phyloP scores from a whole-genome alignment of 805 yeast species.

The Saturnispora bothae region DNA sequence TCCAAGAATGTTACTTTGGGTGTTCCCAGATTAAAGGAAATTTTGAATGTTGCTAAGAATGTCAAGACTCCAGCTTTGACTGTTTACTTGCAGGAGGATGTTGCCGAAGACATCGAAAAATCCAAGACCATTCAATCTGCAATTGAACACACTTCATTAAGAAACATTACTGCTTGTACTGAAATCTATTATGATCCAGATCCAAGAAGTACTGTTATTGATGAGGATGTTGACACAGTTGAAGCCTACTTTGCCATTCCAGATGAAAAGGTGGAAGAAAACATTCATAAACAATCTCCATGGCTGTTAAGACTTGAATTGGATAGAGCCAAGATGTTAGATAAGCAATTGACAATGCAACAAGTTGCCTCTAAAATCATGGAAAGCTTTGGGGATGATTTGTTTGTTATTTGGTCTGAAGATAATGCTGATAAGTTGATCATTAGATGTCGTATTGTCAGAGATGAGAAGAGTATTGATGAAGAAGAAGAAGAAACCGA shows the following conservation, averaged over 20 bases:
- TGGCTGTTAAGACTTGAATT: conserved; percentile 95
- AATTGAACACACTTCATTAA: conserved; percentile 90
- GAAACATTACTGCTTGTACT: conserved; percentile 93
- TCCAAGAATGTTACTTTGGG: conserved; percentile 98
- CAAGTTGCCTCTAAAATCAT: conserved; percentile 95
- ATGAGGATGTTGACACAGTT: conserved; percentile 94
- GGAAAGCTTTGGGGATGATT: conserved; percentile 85
- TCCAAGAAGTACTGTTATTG: conserved; percentile 92
- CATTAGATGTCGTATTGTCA: conserved; percentile 95
- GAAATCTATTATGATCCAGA: conserved; percentile 98
- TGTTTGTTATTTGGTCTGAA: conserved; percentile 98
- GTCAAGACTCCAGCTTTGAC: conserved; percentile 99
- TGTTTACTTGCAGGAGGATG: conserved; percentile 74
- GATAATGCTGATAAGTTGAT: conserved; percentile 95
- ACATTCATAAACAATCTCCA: conserved; percentile 90
- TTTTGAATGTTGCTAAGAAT: conserved; percentile 94
- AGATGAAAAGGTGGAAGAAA: conserved; percentile 93
- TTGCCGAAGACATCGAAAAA: conserved; percentile 80
- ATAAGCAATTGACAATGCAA: conserved; percentile 94
- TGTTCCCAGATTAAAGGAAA: conserved; percentile 96
- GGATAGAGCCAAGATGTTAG: conserved; percentile 98
- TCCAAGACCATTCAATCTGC: conserved; percentile 95
- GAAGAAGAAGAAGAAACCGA: conserved; percentile 94
- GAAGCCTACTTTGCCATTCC: conserved; percentile 96
- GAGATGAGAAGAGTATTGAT: conserved; percentile 88